A percentile compares a stretch with the other conserved stretches of the same genome.
Conservation (phyloP, 371 early-diverging fungal species). For the Actinomortierella ambigua region DNA sequence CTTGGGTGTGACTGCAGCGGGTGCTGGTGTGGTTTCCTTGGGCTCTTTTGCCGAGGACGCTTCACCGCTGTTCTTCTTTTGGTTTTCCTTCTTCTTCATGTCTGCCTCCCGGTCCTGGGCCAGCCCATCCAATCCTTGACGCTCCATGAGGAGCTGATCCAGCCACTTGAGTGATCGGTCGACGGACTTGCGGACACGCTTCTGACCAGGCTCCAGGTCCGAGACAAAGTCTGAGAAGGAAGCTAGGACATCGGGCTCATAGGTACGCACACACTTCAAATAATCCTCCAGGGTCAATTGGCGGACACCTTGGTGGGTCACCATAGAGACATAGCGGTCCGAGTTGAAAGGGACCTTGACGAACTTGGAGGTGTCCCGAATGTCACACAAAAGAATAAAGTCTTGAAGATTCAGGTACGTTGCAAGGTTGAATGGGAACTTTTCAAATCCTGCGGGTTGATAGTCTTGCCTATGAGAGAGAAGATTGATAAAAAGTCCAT, state of each 20-base stretch:
- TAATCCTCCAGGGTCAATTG: conserved; percentile 60
- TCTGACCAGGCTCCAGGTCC: conserved; percentile 55
- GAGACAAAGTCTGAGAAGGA: conserved; percentile 50
- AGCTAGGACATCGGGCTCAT: conserved; percentile 61
- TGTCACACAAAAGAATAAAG: conserved; percentile 62
- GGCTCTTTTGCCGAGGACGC: conserved; percentile 1
- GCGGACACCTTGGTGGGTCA: conserved; percentile 71
- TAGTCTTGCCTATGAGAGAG: conserved; percentile 23
- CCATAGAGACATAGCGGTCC: conserved; percentile 68
- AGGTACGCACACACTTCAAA: conserved; percentile 51
- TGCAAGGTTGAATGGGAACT: conserved; percentile 58
- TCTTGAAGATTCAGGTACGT: conserved; percentile 61
- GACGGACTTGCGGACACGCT: conserved; percentile 69
- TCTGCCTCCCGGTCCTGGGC: conserved; percentile 20
- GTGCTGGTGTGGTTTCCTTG: not conserved
- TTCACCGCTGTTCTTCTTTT: conserved; percentile 14
- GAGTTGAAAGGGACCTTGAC: conserved; percentile 57
- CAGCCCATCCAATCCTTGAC: conserved; percentile 25
- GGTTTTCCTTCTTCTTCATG: conserved; percentile 38
- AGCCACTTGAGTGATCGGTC: conserved; percentile 72
- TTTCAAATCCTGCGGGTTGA: conserved; percentile 43
- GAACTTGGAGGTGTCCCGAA: conserved; percentile 64
- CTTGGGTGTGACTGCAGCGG: conserved; percentile 3
- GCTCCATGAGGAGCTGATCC: conserved; percentile 48
- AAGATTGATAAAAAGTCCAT: not conserved